Base-by-base conservation (phyloP, 108 stramenopile genomes). In the Stephanodiscus triporus region DNA sequence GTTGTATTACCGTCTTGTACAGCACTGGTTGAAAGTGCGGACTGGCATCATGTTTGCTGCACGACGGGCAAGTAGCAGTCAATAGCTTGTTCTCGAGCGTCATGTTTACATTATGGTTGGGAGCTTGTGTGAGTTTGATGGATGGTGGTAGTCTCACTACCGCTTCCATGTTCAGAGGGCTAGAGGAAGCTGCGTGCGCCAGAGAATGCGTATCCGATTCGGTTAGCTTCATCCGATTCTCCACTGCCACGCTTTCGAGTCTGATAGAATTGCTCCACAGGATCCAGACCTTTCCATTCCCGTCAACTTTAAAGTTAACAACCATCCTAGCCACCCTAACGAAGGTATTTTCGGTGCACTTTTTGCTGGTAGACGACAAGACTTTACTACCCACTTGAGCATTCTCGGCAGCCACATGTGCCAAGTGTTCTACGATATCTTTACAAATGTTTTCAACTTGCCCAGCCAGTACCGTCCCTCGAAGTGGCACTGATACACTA, bases 251-350 rank as follows among this genome's bases (percentile, higher is more conserved):
- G 45, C 37, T 77, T 36, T 84, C n/a, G 23, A 75, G 79, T 61
- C 75, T 74, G 20, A 87, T 77, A 9, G 80, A 81, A 47, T 72
- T 73, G 67, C 73, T 78, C 71, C 80, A 81, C 38, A 81, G 67
- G 17, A 85, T 75, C 84, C 84, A 77, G 30, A 85, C 63, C 22
- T 83, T 84, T 49, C 89, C 92, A 20, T 80, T 84, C n/a, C 90
- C 84, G 48, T 94, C 94, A 45, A 94, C 86, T 77, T 95, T 95
- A 53, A 95, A 92, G 70, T 95, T 94, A 23, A 89, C 54, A 8
- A 89, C 89, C 81, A 91, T 87, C 48, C 93, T 82, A 45, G 70
- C 77, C 22, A 78, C 92, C 64, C 54, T 87, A 14, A 59, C 17
- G 55, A 62, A 58, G 16, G 51, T 24, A 48, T 68, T 73, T 19